These are phyloP conservation scores for Salix purpurea DNA, from an alignment of 345 rosid genomes.

Conservation along the genomic window DNA sequence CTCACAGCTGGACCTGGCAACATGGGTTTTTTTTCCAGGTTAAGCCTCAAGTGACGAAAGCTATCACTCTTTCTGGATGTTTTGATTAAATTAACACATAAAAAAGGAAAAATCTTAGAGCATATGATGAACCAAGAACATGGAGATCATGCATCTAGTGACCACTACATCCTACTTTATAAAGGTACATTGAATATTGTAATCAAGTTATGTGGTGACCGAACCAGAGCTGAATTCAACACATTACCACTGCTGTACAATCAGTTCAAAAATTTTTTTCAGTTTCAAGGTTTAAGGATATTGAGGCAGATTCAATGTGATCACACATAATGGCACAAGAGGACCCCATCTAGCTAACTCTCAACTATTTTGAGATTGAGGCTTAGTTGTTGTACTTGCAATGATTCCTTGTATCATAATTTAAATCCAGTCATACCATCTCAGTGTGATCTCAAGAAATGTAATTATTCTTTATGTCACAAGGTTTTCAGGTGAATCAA, in stretches of 20 bases:
- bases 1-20: too few relatives aligned
- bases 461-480: not conserved
- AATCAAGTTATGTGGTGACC: not conserved
- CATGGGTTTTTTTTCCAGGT: too few relatives aligned
- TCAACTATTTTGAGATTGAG: too few relatives aligned
- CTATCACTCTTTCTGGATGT: not conserved
- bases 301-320: not conserved
- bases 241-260: not conserved
- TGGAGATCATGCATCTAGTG: not conserved
- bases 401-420: too few relatives aligned
- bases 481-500: not conserved
- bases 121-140: not conserved
- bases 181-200: not conserved
- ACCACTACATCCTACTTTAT: not conserved
- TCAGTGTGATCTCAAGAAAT: not conserved
- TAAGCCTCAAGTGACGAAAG: not conserved
- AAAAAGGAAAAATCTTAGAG: not conserved
- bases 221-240: not conserved
- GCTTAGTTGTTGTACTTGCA: too few relatives aligned
- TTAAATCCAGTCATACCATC: not conserved
- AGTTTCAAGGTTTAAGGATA: not conserved
- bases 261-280: too few relatives aligned
- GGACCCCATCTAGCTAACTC: too few relatives aligned
- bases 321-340: too few relatives aligned
- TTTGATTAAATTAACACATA: not conserved